Percentiles rank a stretch among this genome's conserved stretches.
phyloP scores from a whole-genome alignment of 2,329 filamentous ascomycete genomes.

The Phymatotrichopsis omnivora region DNA sequence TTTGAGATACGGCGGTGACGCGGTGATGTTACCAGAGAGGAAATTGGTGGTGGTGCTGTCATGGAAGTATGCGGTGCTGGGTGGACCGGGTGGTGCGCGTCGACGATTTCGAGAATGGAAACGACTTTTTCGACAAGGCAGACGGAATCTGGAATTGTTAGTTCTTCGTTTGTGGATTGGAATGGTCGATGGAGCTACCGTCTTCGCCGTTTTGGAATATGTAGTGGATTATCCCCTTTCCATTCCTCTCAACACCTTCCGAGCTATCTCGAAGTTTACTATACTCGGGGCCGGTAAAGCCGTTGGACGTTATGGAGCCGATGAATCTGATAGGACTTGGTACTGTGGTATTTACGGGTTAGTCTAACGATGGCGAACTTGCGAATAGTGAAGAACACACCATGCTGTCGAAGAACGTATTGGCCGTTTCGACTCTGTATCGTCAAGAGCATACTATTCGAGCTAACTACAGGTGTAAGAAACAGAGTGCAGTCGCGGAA shows the following conservation, averaged over 20 bases:
- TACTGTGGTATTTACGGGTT: neutral
- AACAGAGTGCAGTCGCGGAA: constrained; percentile 18
- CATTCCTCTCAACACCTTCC: constrained; percentile 12
- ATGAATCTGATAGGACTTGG: constrained; percentile 21
- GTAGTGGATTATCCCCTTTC: constrained; percentile 13
- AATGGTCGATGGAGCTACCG: neutral
- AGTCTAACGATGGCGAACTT: neutral
- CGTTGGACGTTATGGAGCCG: constrained; percentile 16
- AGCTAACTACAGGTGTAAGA: constrained; percentile 17
- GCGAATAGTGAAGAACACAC: neutral
- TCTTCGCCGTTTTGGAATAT: constrained; percentile 21
- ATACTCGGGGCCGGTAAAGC: constrained; percentile 15
- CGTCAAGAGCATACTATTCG: constrained; percentile 19
- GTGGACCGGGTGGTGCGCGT: too few relatives aligned
- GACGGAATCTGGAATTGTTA: constrained; percentile 10
- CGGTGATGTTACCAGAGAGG: too few relatives aligned
- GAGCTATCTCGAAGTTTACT: constrained; percentile 11
- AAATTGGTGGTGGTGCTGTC: too few relatives aligned
- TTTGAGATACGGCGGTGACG: too few relatives aligned
- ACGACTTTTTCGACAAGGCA: constrained; percentile 16
- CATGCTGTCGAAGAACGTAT: constrained; percentile 23
- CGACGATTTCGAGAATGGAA: constrained; percentile 16
- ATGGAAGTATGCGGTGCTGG: too few relatives aligned
- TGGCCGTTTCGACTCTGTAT: constrained; percentile 21
- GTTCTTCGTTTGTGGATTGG: neutral